These are phyloP conservation scores for Wickerhamiella siamensis DNA, from an alignment of 805 yeast species.

Conservation along the genomic window DNA sequence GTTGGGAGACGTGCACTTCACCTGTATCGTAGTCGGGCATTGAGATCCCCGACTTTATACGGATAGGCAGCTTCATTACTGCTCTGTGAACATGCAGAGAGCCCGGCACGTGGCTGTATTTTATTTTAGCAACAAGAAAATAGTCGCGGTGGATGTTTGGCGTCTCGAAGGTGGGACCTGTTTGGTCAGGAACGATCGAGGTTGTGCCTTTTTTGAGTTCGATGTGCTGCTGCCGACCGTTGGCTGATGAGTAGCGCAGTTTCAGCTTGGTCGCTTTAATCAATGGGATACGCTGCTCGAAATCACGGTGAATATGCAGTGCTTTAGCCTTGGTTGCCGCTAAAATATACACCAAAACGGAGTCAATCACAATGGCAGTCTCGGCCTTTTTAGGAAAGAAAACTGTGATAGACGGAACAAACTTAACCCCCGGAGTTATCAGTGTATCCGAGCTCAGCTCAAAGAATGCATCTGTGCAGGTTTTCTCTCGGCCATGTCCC, in stretches of 20 bases:
- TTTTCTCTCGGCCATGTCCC: slow-evolving; percentile 11
- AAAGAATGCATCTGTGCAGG: slow-evolving; percentile 10
- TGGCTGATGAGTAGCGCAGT: slow-evolving; percentile 7
- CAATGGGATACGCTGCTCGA: slow-evolving; percentile 4
- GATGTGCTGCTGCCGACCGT: not conserved
- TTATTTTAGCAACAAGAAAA: slow-evolving; percentile 22
- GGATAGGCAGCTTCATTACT: slow-evolving; percentile 8
- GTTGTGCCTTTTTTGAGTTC: slow-evolving; percentile 26
- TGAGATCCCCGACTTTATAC: slow-evolving; percentile 16
- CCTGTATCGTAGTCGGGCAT: slow-evolving; percentile 19
- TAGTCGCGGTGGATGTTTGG: slow-evolving; percentile 42
- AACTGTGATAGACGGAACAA: slow-evolving; percentile 10
- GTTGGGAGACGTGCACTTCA: slow-evolving; percentile 8
- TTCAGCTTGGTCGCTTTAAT: slow-evolving; percentile 3
- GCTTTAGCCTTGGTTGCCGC: slow-evolving; percentile 11
- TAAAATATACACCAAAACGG: slow-evolving; percentile 7
- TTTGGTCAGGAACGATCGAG: slow-evolving; percentile 29
- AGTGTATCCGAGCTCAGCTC: slow-evolving; percentile 10
- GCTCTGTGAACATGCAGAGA: slow-evolving; percentile 14
- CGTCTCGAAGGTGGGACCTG: slow-evolving; percentile 41
- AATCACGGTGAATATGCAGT: slow-evolving; percentile 8
- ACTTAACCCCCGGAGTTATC: slow-evolving; percentile 14
- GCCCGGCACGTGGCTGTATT: slow-evolving; percentile 16
- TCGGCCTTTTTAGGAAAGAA: not conserved
- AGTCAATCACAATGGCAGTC: slow-evolving; percentile 5